Percentiles rank a stretch among this genome's conserved stretches.
Evolutionary conservation across 345 rosid genomes (phyloP).

Genomic region (Brassica rapa): DNA sequence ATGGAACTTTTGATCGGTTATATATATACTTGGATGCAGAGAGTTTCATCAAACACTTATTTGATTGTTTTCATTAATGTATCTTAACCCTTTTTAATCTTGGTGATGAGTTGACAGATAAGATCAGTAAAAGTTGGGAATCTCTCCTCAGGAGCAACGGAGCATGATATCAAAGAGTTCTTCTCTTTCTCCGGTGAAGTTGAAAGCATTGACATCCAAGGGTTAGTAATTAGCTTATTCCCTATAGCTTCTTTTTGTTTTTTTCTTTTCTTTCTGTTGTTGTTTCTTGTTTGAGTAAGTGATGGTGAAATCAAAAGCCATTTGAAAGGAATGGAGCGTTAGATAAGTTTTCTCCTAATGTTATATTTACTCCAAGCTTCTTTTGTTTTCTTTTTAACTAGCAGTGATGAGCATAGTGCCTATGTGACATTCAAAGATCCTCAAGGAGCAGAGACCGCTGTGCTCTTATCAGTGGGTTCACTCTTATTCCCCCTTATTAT

Average conservation of each 20-base stretch:
- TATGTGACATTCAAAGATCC: conserved; percentile 80
- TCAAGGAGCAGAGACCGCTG: conserved; percentile 88
- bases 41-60: neutral
- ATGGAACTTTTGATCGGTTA: neutral
- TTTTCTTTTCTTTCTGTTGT: neutral
- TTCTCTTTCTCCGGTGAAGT: conserved; percentile 94
- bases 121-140: conserved; percentile 77
- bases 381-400: conserved; percentile 3
- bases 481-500: conserved; percentile 6
- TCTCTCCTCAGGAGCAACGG: conserved; percentile 69
- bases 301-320: neutral
- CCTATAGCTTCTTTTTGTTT: neutral
- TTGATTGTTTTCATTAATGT: conserved; percentile 1
- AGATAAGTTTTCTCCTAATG: neutral
- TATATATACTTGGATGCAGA: neutral
- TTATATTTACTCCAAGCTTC: conserved; percentile 11
- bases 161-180: conserved; percentile 83
- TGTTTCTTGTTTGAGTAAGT: neutral
- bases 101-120: neutral
- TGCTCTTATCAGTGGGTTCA: conserved; percentile 71
- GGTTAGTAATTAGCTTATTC: conserved; percentile 45
- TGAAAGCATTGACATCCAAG: conserved; percentile 60
- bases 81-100: neutral
- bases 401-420: conserved; percentile 54
- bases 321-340: neutral